These are phyloP conservation scores for Fusarium multiceps DNA, from an alignment of 2,329 filamentous ascomycete species.

Conservation along the genomic window DNA sequence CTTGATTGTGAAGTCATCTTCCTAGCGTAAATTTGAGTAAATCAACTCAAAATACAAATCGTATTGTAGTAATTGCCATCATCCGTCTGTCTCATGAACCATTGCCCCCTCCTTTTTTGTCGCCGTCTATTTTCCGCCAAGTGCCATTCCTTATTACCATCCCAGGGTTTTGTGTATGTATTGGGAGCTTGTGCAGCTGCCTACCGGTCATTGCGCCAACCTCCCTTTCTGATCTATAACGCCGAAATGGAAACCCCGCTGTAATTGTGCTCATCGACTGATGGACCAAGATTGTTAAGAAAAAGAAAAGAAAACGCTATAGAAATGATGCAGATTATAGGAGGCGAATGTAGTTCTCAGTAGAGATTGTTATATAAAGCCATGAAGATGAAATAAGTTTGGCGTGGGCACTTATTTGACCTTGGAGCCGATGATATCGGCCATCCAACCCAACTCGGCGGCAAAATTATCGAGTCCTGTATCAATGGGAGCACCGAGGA, in stretches of 20 bases:
- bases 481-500: slow-evolving; percentile 52
- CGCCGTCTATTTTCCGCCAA: slow-evolving; percentile 13
- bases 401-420: slow-evolving; percentile 14
- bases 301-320: slow-evolving; percentile 36
- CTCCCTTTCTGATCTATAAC: slow-evolving; percentile 31
- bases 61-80: slow-evolving; percentile 27
- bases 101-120: slow-evolving; percentile 10
- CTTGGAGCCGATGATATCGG: slow-evolving; percentile 57
- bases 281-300: slow-evolving; percentile 1
- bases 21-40: slow-evolving; percentile 12
- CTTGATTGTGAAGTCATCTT: slow-evolving; percentile 2
- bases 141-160: slow-evolving; percentile 25
- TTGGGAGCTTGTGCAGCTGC: slow-evolving; percentile 6
- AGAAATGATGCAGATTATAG: slow-evolving; percentile 21
- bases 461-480: slow-evolving; percentile 56
- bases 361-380: slow-evolving; percentile 18
- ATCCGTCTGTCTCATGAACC: slow-evolving; percentile 31
- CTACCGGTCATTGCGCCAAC: slow-evolving; percentile 16
- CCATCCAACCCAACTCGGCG: slow-evolving; percentile 64
- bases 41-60: slow-evolving; percentile 2
- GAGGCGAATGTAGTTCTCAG: background rate
- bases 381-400: slow-evolving; percentile 10
- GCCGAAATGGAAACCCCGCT: slow-evolving; percentile 36
- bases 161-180: slow-evolving; percentile 3
- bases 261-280: slow-evolving; percentile 12